Conservation (phyloP, 169 alveolate species). For the Plasmodium berghei region DNA sequence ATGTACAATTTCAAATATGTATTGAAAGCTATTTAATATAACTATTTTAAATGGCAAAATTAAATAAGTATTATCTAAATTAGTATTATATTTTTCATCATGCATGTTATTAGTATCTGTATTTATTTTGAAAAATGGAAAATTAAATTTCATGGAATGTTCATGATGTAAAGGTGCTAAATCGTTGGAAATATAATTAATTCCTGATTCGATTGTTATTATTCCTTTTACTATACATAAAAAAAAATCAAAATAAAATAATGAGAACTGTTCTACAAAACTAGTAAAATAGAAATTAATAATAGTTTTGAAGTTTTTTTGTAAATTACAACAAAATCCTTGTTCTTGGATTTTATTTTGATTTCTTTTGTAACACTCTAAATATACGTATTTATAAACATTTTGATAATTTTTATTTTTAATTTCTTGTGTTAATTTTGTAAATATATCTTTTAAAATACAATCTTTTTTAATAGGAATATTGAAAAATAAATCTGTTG, state of each 20-base stretch:
- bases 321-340: no score
- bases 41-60: constrained; percentile 18
- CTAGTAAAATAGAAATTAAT: constrained; percentile 5
- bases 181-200: constrained; percentile 24
- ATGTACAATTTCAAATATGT: constrained; percentile 23
- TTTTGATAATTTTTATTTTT: constrained; percentile 21
- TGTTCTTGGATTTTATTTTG: constrained; percentile 5
- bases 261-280: constrained; percentile 10
- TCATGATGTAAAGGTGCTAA: constrained; percentile 6
- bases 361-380: constrained; percentile 31
- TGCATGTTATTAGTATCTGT: neutral
- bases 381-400: constrained; percentile 10
- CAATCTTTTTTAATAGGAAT: constrained; percentile 52
- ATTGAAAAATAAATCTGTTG: constrained; percentile 21
- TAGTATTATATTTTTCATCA: neutral
- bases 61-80: neutral
- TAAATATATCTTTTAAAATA: constrained; percentile 19
- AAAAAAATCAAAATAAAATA: constrained; percentile 52
- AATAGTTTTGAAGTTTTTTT: neutral
- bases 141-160: neutral
- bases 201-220: constrained; percentile 16
- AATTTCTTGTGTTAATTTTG: constrained; percentile 5
- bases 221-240: constrained; percentile 35
- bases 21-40: constrained; percentile 42
- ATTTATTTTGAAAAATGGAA: no score